Conservation (phyloP, 2,329 filamentous ascomycete species). For the Amauroascus niger region DNA sequence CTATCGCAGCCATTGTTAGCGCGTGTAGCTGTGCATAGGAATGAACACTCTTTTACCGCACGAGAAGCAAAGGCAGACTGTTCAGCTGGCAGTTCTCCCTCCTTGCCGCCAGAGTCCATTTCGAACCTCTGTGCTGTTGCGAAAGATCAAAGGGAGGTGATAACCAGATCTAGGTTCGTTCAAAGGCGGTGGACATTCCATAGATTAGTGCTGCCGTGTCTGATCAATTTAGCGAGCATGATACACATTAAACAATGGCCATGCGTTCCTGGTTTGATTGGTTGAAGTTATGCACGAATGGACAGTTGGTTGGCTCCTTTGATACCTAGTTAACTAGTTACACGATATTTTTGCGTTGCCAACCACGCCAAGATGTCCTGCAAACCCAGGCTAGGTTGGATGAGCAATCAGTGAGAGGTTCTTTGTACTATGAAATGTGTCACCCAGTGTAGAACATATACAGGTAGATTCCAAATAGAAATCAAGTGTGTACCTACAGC, state of each 20-base stretch:
- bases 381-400: no score
- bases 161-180: neutral
- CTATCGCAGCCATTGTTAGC: slow-evolving; percentile 7
- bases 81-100: neutral
- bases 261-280: no score
- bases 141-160: neutral
- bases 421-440: no score
- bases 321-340: no score
- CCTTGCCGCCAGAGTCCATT: neutral
- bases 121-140: neutral
- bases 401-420: no score
- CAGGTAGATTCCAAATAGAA: no score
- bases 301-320: no score
- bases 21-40: neutral
- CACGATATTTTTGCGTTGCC: no score
- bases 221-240: neutral
- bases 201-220: neutral
- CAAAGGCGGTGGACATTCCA: neutral
- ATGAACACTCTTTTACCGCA: neutral
- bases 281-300: no score
- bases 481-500: no score
- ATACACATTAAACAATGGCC: neutral
- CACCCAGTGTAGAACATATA: no score
- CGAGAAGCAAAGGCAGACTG: neutral
- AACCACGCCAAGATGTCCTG: no score